Evolutionary conservation across 2,329 filamentous ascomycete species (phyloP), one percentile per base, ranked within the genome.

Genomic region (Penicillium paneum): DNA sequence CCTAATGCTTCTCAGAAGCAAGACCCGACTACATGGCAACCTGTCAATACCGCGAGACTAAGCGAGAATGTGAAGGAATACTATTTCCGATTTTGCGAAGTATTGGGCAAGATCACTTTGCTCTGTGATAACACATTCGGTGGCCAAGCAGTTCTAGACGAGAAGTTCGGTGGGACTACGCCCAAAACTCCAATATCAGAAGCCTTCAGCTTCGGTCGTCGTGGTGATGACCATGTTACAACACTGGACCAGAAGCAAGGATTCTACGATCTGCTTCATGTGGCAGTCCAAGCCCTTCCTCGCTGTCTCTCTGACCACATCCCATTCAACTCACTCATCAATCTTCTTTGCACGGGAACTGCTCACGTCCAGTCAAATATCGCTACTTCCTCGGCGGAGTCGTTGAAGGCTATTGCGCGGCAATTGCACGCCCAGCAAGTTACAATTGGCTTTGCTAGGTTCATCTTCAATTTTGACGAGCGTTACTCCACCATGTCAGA

Each of bases 401-500:
- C 94, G 1, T 76, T 99, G 15, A 97, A 97, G 71, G 93, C 93
- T 0, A 99, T 99, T 65, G 94, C 95, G 11, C 83, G 90, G 31
- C 94, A 99, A 67, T 90, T 88, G 8, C 89, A 96, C 73, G 92
- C 94, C 0, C 91, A 99, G 64, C 90, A 94, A 71, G 94, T 99
- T 3, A 96, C 92, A 0, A 96, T 95, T 74, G 93, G 94, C 0
- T 99, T 99, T 74, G 90, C 94, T 35, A 83, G 92, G 26, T 99
- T 97, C 74, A 99, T 99, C 49, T 99, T 99, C 77, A 96, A 94
- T 64, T 99, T 97, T 70, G 95, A 99, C 71, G 92, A 96, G 62
- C 86, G 92, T 24, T 99, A 99, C 71, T 91, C 93, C 1, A 97
- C 94, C 31, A 97, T 97, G 86, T 96, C 92, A 10, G 94, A 99